Evolutionary conservation across 2,329 filamentous ascomycete genomes (phyloP).

Genomic region (Fusarium succisae): DNA sequence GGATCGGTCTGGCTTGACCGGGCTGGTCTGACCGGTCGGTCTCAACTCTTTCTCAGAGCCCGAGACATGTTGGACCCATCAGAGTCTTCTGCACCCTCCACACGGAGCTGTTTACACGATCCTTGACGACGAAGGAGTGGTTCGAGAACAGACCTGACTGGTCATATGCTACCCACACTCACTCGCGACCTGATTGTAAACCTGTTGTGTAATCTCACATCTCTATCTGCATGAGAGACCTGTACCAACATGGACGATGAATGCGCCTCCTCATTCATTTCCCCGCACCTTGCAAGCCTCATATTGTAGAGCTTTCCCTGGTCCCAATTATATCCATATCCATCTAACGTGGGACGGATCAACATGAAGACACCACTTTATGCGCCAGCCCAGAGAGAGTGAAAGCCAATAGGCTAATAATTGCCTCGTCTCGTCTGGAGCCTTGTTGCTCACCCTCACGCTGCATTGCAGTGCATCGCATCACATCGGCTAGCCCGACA

Average conservation of each 20-base stretch:
- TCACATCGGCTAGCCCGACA: conserved; percentile 22
- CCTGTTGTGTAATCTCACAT: conserved; percentile 40
- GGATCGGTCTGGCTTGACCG: conserved; percentile 11
- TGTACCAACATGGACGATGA: neutral
- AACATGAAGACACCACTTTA: conserved; percentile 26
- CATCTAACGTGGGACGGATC: conserved; percentile 28
- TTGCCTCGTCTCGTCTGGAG: conserved; percentile 28
- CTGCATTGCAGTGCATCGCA: conserved; percentile 12
- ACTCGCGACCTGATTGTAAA: conserved; percentile 27
- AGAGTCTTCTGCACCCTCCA: conserved; percentile 2
- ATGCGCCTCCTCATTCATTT: conserved; percentile 23
- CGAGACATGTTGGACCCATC: conserved; percentile 13
- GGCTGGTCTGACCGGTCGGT: conserved; percentile 6
- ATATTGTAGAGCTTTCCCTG: conserved; percentile 18
- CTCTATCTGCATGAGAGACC: conserved; percentile 23
- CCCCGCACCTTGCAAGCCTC: conserved; percentile 37
- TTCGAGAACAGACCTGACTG: conserved; percentile 5
- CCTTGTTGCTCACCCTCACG: conserved; percentile 25
- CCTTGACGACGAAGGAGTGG: conserved; percentile 5
- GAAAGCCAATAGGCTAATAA: conserved; percentile 31
- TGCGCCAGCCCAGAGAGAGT: conserved; percentile 13
- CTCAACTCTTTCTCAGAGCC: conserved; percentile 9
- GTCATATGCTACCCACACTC: conserved; percentile 32
- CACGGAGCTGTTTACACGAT: conserved; percentile 25
- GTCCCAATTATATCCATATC: conserved; percentile 17